Evolutionary conservation across 2,329 filamentous ascomycete species (phyloP).

Genomic region (Talaromyces pinophilus): DNA sequence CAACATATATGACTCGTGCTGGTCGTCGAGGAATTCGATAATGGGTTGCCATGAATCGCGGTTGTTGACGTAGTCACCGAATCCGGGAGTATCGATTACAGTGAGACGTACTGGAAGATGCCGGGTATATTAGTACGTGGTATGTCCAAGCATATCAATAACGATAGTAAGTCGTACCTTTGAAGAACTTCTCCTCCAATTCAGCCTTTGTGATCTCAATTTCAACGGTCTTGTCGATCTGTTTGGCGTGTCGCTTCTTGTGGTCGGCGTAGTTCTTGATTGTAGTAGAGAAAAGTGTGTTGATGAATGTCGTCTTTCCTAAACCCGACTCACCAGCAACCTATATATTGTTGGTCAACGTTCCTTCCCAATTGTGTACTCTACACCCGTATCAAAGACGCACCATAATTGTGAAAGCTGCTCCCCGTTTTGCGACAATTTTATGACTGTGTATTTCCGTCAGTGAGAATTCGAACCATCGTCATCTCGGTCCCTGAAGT

Average conservation of each 20-base stretch:
- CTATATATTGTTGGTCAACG: constrained; percentile 49
- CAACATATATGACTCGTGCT: constrained; percentile 99
- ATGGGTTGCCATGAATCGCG: constrained; percentile 99
- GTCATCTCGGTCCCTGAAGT: constrained; percentile 15
- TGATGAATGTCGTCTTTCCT: constrained; percentile 99
- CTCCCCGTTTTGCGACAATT: constrained; percentile 80
- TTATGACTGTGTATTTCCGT: constrained; percentile 58
- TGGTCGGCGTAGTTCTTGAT: constrained; percentile 99
- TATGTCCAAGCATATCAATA: not conserved
- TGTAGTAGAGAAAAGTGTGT: constrained; percentile 99
- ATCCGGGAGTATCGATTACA: constrained; percentile 97
- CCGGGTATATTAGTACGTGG: constrained; percentile 1
- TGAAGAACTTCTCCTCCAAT: constrained; percentile 99
- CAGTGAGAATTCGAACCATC: constrained; percentile 25
- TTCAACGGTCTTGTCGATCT: constrained; percentile 99
- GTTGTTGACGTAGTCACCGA: constrained; percentile 99
- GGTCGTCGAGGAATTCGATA: constrained; percentile 99
- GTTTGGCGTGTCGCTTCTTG: constrained; percentile 98
- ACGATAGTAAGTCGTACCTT: constrained; percentile 63
- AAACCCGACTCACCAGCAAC: constrained; percentile 97
- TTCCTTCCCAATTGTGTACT: constrained; percentile 30
- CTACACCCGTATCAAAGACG: constrained; percentile 30
- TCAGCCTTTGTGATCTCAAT: constrained; percentile 99
- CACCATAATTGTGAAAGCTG: constrained; percentile 99
- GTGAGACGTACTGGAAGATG: constrained; percentile 78